These are phyloP conservation scores for Blastobotrys serpentis DNA, from an alignment of 1,139 yeast genomes.

Conservation along the genomic window DNA sequence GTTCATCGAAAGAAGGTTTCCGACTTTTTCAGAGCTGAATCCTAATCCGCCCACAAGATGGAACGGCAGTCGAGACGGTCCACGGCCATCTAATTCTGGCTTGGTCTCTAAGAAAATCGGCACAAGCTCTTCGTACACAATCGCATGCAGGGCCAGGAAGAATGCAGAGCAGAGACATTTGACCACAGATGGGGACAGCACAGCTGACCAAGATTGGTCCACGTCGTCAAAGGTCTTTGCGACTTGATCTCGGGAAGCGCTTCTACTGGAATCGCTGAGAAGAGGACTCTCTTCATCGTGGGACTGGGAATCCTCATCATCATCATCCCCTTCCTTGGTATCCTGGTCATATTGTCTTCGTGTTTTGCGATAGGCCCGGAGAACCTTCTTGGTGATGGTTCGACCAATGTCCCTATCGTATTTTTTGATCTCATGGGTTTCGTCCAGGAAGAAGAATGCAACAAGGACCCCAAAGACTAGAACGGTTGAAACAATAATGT, in stretches of 20 bases:
- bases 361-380: not conserved
- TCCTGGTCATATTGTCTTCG: constrained; percentile 23
- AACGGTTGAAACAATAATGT: constrained; percentile 51
- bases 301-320: constrained; percentile 7
- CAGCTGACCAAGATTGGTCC: constrained; percentile 41
- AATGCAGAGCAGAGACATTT: constrained; percentile 20
- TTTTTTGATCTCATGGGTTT: constrained; percentile 51
- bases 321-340: not conserved
- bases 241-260: not conserved
- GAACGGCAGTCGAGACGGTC: constrained; percentile 47
- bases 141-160: constrained; percentile 49
- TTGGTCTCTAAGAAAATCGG: constrained; percentile 60
- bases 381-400: constrained; percentile 34
- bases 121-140: constrained; percentile 57
- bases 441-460: constrained; percentile 59
- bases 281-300: constrained; percentile 5
- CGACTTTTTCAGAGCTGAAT: constrained; percentile 49
- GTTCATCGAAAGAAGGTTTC: constrained; percentile 53
- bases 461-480: constrained; percentile 37
- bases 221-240: constrained; percentile 15
- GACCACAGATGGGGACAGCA: constrained; percentile 25
- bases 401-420: constrained; percentile 51
- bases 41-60: constrained; percentile 51
- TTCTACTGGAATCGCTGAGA: constrained; percentile 2
- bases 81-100: constrained; percentile 37